Base-by-base conservation (phyloP, 176 grass and related monocot genomes). In the Oryza rufipogon region DNA sequence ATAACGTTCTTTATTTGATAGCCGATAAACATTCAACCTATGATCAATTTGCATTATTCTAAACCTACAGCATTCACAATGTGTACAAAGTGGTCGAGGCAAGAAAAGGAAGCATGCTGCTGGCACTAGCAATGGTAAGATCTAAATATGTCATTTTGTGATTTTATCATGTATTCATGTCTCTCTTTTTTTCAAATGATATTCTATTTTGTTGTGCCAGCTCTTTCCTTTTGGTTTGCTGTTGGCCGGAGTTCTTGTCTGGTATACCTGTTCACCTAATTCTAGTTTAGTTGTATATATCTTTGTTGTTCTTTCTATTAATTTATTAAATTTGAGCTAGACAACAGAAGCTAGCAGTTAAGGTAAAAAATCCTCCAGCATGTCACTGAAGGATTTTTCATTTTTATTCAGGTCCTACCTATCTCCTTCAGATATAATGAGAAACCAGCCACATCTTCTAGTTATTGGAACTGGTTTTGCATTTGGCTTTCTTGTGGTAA, bases 401-500 rank as follows among this genome's bases (percentile, higher is more conserved):
- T 85, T 63, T 46, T 89, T 66, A 30, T 85, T 70, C 91, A 98
- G 93, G 96, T 84, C 86, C 58, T 92, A 92, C 77, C 49, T 98
- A 11, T 98, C 93, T 64, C 96, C 96, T 86, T 92, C 91, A 77
- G 93, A 96, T 71, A 92, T 98, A 88, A 98, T 90, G 87, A 91
- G 85, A 60, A 94, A 90, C 66, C 92, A 98, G 38, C 93, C 96
- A 54, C 93, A 98, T 79, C 81, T 98, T 42, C 87, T 98, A 58
- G 82, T 98, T 86, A 81, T 90, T 92, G 93, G 96, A 89, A 98
- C 93, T 74, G 96, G 96, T 90, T 95, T 95, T 86, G 89, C 96
- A 14, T 98, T 98, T 90, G 93, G 96, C 26, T 98, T 87, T 89
- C 93, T 98, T 86, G 96, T 98, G 81, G 93, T 98, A 93, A 90